These are phyloP conservation scores for Aphanomyces cochlioides DNA, from an alignment of 352 stramenopile genomes.

Conservation along the genomic window DNA sequence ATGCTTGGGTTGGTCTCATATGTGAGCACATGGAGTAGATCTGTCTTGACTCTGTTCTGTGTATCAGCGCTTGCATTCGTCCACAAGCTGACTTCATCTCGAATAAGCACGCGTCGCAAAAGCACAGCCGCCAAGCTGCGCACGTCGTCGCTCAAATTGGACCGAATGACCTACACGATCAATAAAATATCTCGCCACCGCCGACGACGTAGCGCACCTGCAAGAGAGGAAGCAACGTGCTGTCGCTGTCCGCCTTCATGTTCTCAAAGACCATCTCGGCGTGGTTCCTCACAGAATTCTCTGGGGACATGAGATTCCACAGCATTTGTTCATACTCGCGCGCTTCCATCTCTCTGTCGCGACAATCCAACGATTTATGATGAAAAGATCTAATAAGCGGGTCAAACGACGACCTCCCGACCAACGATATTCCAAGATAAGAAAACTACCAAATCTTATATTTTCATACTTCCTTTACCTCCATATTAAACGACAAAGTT, in stretches of 20 bases:
- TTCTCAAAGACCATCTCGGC: slow-evolving; percentile 58
- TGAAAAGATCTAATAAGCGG: slow-evolving; percentile 2
- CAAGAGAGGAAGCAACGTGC: slow-evolving; percentile 52
- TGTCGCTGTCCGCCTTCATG: slow-evolving; percentile 59
- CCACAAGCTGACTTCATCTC: slow-evolving; percentile 76
- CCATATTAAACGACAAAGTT: too few species aligned
- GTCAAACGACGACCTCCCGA: background rate
- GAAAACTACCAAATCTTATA: background rate
- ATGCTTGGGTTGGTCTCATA: slow-evolving; percentile 68
- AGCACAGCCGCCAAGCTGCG: slow-evolving; percentile 70
- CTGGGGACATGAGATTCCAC: slow-evolving; percentile 61
- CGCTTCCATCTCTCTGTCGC: background rate
- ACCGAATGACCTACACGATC: slow-evolving; percentile 12
- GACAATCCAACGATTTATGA: slow-evolving; percentile 1
- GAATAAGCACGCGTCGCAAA: slow-evolving; percentile 67
- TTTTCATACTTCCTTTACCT: background rate
- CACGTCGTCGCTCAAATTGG: slow-evolving; percentile 47
- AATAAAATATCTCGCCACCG: background rate
- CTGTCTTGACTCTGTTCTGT: slow-evolving; percentile 48
- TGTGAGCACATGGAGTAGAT: slow-evolving; percentile 61
- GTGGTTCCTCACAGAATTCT: slow-evolving; percentile 67
- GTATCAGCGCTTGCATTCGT: slow-evolving; percentile 48
- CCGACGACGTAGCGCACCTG: slow-evolving; percentile 44
- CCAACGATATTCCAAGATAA: slow-evolving; percentile 3
- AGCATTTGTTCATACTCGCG: slow-evolving; percentile 63